phyloP scores from a whole-genome alignment of 495 filamentous ascomycete species.

The Aspergillus homomorphus region DNA sequence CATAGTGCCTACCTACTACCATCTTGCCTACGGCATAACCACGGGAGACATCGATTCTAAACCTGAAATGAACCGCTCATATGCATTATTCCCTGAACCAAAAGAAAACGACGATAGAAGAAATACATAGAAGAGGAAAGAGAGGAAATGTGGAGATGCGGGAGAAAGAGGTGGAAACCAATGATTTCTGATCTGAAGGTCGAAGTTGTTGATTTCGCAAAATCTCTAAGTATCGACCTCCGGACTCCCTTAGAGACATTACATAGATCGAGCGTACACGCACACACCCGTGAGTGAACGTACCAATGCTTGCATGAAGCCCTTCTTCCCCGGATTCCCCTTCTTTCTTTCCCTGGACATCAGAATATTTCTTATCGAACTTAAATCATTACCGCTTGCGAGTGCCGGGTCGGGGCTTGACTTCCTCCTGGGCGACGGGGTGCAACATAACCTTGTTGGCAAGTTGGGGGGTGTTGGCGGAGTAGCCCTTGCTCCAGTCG shows the following conservation, averaged over 20 bases:
- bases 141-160: not conserved
- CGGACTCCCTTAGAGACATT: too few species aligned
- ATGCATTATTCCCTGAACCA: constrained; percentile 17
- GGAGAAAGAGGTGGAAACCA: not conserved
- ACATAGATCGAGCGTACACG: not conserved
- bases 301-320: not conserved
- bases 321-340: not conserved
- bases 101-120: constrained; percentile 7
- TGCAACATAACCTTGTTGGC: constrained; percentile 88
- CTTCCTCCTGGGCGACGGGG: constrained; percentile 70
- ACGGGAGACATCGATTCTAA: not conserved
- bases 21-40: not conserved
- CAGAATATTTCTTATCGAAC: not conserved
- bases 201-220: not conserved
- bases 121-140: not conserved
- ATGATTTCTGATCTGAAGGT: not conserved
- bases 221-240: not conserved
- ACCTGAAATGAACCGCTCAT: constrained; percentile 18
- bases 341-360: not conserved
- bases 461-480: constrained; percentile 62
- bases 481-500: constrained; percentile 91
- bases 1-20: not conserved
- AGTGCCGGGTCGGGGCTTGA: constrained; percentile 69
- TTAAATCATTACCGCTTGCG: constrained; percentile 60
- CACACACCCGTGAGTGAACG: not conserved